Conservation (phyloP, 441 rosid genomes). For the Jatropha podagrica region DNA sequence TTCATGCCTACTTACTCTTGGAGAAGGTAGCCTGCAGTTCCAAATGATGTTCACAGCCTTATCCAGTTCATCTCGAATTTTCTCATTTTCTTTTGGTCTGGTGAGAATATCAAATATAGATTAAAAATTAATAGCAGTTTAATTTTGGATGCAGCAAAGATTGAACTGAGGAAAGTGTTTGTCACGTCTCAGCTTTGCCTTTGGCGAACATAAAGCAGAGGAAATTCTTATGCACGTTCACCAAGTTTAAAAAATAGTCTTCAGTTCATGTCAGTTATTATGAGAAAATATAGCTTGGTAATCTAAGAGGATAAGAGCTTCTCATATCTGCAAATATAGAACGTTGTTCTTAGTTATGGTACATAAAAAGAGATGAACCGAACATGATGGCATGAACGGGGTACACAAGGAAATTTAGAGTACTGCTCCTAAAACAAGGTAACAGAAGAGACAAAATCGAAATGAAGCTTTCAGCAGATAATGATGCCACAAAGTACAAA, state of each 20-base stretch:
- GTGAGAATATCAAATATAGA: constrained; percentile 12
- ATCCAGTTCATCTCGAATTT: constrained; percentile 58
- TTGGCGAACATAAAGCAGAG: background rate
- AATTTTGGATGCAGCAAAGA: background rate
- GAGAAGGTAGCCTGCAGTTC: constrained; percentile 90
- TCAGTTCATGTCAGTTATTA: background rate
- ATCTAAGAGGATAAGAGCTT: background rate
- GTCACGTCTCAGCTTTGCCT: background rate
- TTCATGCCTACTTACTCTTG: constrained; percentile 55
- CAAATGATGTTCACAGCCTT: constrained; percentile 85
- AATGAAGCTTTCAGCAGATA: background rate
- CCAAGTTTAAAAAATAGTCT: background rate
- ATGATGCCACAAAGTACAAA: background rate
- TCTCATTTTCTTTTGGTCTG: constrained; percentile 84
- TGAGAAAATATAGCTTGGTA: background rate
- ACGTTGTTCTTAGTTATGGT: background rate
- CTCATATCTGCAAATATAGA: background rate
- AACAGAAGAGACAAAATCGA: background rate
- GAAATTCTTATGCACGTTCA: background rate
- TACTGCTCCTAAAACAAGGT: background rate
- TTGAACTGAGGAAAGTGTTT: background rate
- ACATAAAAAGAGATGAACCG: background rate
- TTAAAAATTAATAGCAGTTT: background rate
- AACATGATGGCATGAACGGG: background rate
- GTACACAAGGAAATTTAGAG: background rate